Percentiles rank a stretch among this genome's conserved stretches.
These are phyloP conservation scores for Phoma sp. DNA, from an alignment of 2,329 filamentous ascomycete species.

Conservation along the genomic window DNA sequence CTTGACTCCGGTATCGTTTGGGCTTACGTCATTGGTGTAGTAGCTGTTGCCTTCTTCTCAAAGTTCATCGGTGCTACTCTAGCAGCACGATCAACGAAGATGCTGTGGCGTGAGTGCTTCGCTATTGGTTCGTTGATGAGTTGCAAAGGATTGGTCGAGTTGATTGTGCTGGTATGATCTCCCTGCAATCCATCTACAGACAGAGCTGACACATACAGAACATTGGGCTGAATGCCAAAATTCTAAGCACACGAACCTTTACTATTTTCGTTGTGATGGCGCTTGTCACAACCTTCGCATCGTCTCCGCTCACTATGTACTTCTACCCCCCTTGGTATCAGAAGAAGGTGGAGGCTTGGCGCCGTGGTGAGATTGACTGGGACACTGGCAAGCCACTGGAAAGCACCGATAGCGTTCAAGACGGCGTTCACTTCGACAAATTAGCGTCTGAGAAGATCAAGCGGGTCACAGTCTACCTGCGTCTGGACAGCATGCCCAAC, in stretches of 20 bases:
- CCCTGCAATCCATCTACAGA: too few species aligned
- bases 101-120: conserved; percentile 90
- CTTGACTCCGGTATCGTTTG: conserved; percentile 83
- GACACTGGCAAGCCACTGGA: conserved; percentile 62
- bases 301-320: conserved; percentile 75
- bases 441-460: conserved; percentile 61
- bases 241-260: conserved; percentile 81
- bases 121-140: conserved; percentile 93
- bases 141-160: conserved; percentile 92
- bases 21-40: conserved; percentile 88
- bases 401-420: conserved; percentile 48
- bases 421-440: conserved; percentile 59
- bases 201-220: conserved; percentile 58
- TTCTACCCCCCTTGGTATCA: conserved; percentile 83
- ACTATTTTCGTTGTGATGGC: conserved; percentile 97
- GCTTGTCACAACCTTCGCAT: conserved; percentile 82
- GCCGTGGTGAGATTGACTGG: conserved; percentile 90
- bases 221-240: conserved; percentile 83
- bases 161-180: conserved; percentile 84
- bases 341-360: conserved; percentile 75
- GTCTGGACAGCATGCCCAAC: conserved; percentile 82
- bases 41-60: conserved; percentile 79
- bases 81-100: conserved; percentile 75
- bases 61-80: conserved; percentile 86
- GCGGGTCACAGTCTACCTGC: conserved; percentile 79